Conservation (phyloP, 805 yeast genomes). For the Candida sakaeoensis region DNA sequence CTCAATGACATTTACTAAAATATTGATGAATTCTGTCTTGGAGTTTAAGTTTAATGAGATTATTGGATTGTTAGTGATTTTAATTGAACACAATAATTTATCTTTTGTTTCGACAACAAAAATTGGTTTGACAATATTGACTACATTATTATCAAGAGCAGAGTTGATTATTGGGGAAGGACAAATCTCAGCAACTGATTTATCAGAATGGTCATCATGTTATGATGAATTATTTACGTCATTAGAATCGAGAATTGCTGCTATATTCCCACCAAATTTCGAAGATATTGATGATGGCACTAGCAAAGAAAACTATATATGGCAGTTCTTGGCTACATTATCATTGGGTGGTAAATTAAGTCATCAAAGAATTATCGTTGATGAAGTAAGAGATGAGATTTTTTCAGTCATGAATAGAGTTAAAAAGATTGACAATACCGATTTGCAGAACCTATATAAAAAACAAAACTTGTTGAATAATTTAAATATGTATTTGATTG, state of each 20-base stretch:
- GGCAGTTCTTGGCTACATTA: conserved; percentile 95
- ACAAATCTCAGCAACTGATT: conserved; percentile 49
- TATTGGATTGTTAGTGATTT: conserved; percentile 65
- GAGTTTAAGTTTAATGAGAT: conserved; percentile 80
- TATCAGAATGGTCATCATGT: conserved; percentile 70
- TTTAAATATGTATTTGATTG: conserved; percentile 88
- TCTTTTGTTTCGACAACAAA: conserved; percentile 66
- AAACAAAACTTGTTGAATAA: conserved; percentile 65
- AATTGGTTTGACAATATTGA: conserved; percentile 80
- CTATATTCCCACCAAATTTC: conserved; percentile 75
- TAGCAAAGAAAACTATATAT: conserved; percentile 56
- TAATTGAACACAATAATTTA: conserved; percentile 68
- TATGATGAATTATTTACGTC: conserved; percentile 80
- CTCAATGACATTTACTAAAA: conserved; percentile 77
- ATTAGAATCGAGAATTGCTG: conserved; percentile 70
- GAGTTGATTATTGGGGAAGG: conserved; percentile 88
- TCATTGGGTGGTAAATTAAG: conserved; percentile 86
- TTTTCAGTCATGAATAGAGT: conserved; percentile 84
- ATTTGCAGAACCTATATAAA: conserved; percentile 40
- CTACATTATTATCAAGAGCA: conserved; percentile 87
- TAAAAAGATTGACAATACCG: conserved; percentile 49
- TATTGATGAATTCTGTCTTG: conserved; percentile 76
- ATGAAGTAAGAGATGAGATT: conserved; percentile 89
- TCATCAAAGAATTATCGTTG: conserved; percentile 91
- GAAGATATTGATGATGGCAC: conserved; percentile 58